Percentiles rank a stretch among this genome's conserved stretches.
These are phyloP conservation scores for Millerago galiae DNA, from an alignment of 805 yeast genomes.

Conservation along the genomic window DNA sequence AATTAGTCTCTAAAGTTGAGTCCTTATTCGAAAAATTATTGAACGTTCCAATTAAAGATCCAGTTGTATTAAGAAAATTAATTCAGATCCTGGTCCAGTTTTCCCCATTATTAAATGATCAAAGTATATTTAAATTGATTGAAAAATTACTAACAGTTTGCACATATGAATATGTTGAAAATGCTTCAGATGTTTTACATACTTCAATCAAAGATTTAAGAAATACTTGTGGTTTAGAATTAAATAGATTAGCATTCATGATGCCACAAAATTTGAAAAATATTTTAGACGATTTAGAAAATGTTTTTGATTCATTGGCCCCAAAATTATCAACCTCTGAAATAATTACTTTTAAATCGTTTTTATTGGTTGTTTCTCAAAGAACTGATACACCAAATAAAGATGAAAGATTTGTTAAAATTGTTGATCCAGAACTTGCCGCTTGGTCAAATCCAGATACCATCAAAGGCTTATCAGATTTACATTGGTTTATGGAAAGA, in stretches of 20 bases:
- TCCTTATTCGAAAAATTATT: slow-evolving; percentile 68
- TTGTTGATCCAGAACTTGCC: slow-evolving; percentile 87
- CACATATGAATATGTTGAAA: slow-evolving; percentile 71
- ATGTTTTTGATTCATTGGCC: slow-evolving; percentile 67
- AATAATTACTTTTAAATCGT: slow-evolving; percentile 88
- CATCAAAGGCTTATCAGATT: slow-evolving; percentile 78
- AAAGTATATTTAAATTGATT: slow-evolving; percentile 73
- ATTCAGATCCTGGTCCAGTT: slow-evolving; percentile 92
- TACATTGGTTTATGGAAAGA: slow-evolving; percentile 98
- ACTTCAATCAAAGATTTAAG: slow-evolving; percentile 83
- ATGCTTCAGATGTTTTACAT: slow-evolving; percentile 62
- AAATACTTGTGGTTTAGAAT: slow-evolving; percentile 89
- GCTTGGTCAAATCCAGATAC: slow-evolving; percentile 94
- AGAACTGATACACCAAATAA: slow-evolving; percentile 70
- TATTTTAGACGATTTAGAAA: slow-evolving; percentile 77
- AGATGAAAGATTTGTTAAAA: slow-evolving; percentile 69
- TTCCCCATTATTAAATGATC: slow-evolving; percentile 81
- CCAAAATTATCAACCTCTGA: slow-evolving; percentile 83
- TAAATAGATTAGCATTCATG: slow-evolving; percentile 86
- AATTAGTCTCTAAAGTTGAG: slow-evolving; percentile 51
- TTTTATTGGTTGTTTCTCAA: slow-evolving; percentile 84
- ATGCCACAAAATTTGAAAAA: slow-evolving; percentile 87
- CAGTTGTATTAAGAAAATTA: slow-evolving; percentile 74
- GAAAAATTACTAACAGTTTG: slow-evolving; percentile 82
- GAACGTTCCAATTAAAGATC: slow-evolving; percentile 71